These are phyloP conservation scores for Candida sonorensis DNA, from an alignment of 805 yeast species.

Conservation along the genomic window DNA sequence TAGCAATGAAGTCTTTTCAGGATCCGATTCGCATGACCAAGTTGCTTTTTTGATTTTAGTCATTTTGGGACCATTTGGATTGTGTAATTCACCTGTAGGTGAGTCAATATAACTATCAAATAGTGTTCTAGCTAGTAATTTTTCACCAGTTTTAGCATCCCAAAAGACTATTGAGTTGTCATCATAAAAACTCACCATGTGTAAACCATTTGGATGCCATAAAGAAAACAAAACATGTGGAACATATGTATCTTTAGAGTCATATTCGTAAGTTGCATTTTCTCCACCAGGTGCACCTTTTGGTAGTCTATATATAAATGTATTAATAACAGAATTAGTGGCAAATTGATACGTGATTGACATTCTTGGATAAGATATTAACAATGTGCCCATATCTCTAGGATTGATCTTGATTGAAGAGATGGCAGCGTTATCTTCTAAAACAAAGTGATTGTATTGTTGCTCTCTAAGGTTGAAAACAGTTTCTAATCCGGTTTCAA, in stretches of 20 bases:
- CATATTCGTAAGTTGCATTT: slow-evolving; percentile 26
- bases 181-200: slow-evolving; percentile 67
- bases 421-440: slow-evolving; percentile 48
- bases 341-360: slow-evolving; percentile 67
- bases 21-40: slow-evolving; percentile 79
- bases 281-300: slow-evolving; percentile 72
- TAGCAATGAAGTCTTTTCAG: slow-evolving; percentile 71
- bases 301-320: slow-evolving; percentile 55
- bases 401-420: slow-evolving; percentile 75
- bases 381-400: slow-evolving; percentile 72
- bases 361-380: slow-evolving; percentile 64
- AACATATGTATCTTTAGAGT: slow-evolving; percentile 18
- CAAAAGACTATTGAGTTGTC: slow-evolving; percentile 88
- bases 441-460: slow-evolving; percentile 57
- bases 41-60: slow-evolving; percentile 45
- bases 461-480: slow-evolving; percentile 63
- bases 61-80: slow-evolving; percentile 18
- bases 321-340: slow-evolving; percentile 48
- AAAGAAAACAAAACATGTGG: slow-evolving; percentile 41
- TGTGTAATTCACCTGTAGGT: slow-evolving; percentile 29
- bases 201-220: slow-evolving; percentile 93
- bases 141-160: slow-evolving; percentile 78
- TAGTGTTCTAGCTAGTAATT: slow-evolving; percentile 67
- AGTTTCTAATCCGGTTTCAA: slow-evolving; percentile 67
- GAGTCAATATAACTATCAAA: slow-evolving; percentile 59